Evolutionary conservation across 306 rosid genomes (phyloP), one percentile per base, ranked within the genome.

Genomic region (Biancaea sappan): DNA sequence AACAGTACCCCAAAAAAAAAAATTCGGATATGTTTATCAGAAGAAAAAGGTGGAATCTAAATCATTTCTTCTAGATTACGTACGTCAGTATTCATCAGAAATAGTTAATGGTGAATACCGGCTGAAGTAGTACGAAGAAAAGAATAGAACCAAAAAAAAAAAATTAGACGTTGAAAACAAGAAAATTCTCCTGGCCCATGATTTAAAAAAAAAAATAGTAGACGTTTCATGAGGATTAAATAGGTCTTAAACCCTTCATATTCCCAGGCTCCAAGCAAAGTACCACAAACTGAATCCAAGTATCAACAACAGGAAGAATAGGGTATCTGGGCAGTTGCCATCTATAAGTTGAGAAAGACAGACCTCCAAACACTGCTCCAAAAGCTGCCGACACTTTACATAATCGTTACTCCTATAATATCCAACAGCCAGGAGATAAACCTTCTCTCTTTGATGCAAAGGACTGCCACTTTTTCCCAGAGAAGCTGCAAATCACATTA

Each of bases 381-480:
- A 47, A 71, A 91, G 89, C 54, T 85, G 86, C 75, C 96, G 83
- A 76, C 98, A 85, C 89, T 87, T 88, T 1, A 79, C 46, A 81
- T 76, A 83, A 51, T 89, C 88, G 44, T 81, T 86, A 77, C 85
- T 84, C 84, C 98, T 82, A 87, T 89, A 91, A 79, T 86, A 83
- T 74, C 98, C 97, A 85, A 94, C 94, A 41, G 92, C 93, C 68
- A 94, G 90, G 64, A 91, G 98, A 83, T 94, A 94, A 25, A 89
- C 78, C 82, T 77, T 89, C 88, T 94, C 96, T 83, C 97, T 88
- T 80, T 69, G 62, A 47, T 88, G 85, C 83, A 76, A 73, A 71
- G 94, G 89, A 69, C 71, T 78, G 67, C 4, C 76, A 50, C 70
- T 63, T 71, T 75, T 38, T 63, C 70, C 79, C 79, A 85, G 32